Percentiles rank a stretch among this genome's conserved stretches.
Evolutionary conservation across 139 green algal species (phyloP).

Genomic region (Ulvella scutata): DNA sequence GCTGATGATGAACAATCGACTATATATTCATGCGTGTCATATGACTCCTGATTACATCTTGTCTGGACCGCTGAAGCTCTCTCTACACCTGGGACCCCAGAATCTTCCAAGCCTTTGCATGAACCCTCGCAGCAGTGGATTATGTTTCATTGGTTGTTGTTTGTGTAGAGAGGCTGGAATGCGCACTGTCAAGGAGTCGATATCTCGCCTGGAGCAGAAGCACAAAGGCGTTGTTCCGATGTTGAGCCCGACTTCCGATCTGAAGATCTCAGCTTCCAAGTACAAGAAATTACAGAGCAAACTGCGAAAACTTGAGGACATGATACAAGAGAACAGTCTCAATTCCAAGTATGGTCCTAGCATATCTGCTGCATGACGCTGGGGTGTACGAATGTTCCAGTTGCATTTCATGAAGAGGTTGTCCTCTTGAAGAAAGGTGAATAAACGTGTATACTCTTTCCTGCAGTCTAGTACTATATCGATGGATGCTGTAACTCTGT

Average conservation of each 20-base stretch:
- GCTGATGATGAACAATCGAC: neutral
- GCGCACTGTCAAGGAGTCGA: neutral
- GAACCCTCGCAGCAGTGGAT: neutral
- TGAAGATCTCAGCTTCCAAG: neutral
- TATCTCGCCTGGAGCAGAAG: neutral
- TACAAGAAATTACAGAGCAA: neutral
- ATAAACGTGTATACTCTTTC: no score
- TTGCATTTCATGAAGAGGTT: no score
- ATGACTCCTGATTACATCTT: neutral
- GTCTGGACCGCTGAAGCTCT: neutral
- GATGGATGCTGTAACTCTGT: no score
- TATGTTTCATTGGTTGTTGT: no score
- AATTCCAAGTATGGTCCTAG: neutral
- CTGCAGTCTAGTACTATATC: no score
- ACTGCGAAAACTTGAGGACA: neutral
- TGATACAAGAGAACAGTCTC: neutral
- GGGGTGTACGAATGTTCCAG: no score
- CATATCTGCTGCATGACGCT: neutral
- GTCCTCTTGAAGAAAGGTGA: no score
- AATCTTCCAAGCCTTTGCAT: neutral
- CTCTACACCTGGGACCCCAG: neutral
- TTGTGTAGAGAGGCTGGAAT: neutral
- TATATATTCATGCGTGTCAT: constrained; percentile 3
- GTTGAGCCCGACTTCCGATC: neutral
- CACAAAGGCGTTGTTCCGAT: neutral